Conservation (phyloP, 176 grass and related monocot species). For the Cocos nucifera region DNA sequence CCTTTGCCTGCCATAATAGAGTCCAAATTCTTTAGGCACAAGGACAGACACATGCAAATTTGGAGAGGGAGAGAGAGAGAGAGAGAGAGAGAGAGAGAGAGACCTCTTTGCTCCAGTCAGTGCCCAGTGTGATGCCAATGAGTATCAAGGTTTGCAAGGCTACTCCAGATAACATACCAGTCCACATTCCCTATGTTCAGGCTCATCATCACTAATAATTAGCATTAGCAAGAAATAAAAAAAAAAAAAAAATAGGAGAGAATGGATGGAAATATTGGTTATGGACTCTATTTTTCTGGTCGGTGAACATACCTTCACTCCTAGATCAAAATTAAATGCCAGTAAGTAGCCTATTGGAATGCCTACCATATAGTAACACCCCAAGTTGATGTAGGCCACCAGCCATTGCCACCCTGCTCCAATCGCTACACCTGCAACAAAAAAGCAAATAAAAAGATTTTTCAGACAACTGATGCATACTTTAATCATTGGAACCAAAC, state of each 20-base stretch:
- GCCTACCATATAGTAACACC: slow-evolving; percentile 67
- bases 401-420: slow-evolving; percentile 91
- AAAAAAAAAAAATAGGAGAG: not conserved
- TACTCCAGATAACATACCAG: slow-evolving; percentile 69
- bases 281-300: not conserved
- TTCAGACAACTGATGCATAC: too few species aligned
- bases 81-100: not conserved
- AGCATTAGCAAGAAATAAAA: not conserved
- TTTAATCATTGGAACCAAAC: too few species aligned
- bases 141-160: slow-evolving; percentile 65
- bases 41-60: not conserved
- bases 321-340: slow-evolving; percentile 44
- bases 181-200: slow-evolving; percentile 60
- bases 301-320: slow-evolving; percentile 36
- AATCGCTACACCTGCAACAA: slow-evolving; percentile 82
- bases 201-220: not conserved
- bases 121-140: slow-evolving; percentile 39
- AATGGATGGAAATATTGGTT: not conserved
- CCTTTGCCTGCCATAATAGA: slow-evolving; percentile 26
- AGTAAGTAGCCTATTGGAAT: slow-evolving; percentile 55
- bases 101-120: slow-evolving; percentile 69
- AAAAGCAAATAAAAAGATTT: too few species aligned
- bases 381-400: slow-evolving; percentile 69
- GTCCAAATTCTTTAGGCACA: not conserved
- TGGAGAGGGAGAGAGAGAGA: not conserved